Evolutionary conservation across 1,284 basidiomycete species (phyloP), one percentile per base, ranked within the genome.

Genomic region (Irpex sp.): DNA sequence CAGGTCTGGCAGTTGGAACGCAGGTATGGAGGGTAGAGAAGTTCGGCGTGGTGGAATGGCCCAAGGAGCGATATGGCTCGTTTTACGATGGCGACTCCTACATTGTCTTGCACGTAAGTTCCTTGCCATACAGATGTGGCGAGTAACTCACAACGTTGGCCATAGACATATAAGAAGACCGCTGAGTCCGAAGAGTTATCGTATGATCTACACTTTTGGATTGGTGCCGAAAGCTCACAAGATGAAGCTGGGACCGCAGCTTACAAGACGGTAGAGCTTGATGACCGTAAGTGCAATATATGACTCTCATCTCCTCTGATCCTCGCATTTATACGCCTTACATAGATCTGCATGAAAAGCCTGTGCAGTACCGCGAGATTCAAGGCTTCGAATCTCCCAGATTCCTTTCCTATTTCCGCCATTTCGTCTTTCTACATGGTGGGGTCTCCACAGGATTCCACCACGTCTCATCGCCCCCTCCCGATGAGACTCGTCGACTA

Each of bases 51-150:
- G 78, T 81, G 23, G 75, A 77, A 35, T 85, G 82, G 83, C 82
- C 82, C 1, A 72, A 79, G 65, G 76, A 82, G 9, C 71, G 76
- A 7, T 74, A 77, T 58, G 85, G 85, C 9, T 75, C 75, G 12
- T 87, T 87, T 69, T 86, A 83, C 67, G 78, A 83, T 62, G 86
- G 85, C 1, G 85, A 88, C 69, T 85, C 83, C 1, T 88, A 87
- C 66, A 83, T 88, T 60, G 73, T 87, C 28, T 72, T 87, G 35
- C 76, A 85, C 69, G 85, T 84, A 65, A 67, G 80, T 69, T n/a
- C 18, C 14, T 5, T 18, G 19, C 16, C 18, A 9, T n/a, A 2
- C 33, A 12, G 3, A 35, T 61, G 21, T 9, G 19, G 35, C 53
- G 42, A 49, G 45, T 55, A 36, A 10, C 55, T 16, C 33, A 6